Percentiles rank a stretch among this genome's conserved stretches.
phyloP scores from a whole-genome alignment of 768 basidiomycete genomes.

The Cubamyces lactineus region DNA sequence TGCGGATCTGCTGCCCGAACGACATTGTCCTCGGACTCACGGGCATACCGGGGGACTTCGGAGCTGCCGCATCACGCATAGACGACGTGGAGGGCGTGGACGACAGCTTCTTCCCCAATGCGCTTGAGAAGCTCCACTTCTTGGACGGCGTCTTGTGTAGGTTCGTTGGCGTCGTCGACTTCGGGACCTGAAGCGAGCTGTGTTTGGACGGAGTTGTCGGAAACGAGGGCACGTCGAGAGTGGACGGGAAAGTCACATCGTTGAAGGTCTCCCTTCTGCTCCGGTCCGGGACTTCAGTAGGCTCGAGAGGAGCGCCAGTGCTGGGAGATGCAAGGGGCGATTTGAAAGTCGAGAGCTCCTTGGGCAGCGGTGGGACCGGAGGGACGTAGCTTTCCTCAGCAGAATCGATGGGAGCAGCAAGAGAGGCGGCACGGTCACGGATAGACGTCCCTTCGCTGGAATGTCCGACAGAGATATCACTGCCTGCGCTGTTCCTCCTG shows the following conservation, averaged over 20 bases:
- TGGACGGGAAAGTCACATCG: conserved; percentile 50
- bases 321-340: conserved; percentile 68
- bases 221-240: conserved; percentile 54
- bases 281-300: conserved; percentile 42
- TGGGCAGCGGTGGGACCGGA: conserved; percentile 91
- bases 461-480: conserved; percentile 79
- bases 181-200: conserved; percentile 29
- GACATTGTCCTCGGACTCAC: conserved; percentile 69
- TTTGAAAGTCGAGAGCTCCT: conserved; percentile 80
- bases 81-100: conserved; percentile 66
- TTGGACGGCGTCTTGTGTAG: conserved; percentile 81
- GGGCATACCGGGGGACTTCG: conserved; percentile 58
- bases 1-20: conserved; percentile 68
- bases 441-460: conserved; percentile 65
- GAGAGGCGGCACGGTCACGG: conserved; percentile 69
- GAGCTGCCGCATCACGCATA: conserved; percentile 42
- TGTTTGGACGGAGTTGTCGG: conserved; percentile 37
- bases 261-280: conserved; percentile 45
- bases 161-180: conserved; percentile 34
- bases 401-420: conserved; percentile 60
- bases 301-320: conserved; percentile 51
- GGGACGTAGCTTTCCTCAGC: conserved; percentile 75
- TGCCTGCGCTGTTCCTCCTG: conserved; percentile 81
- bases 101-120: conserved; percentile 74
- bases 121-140: conserved; percentile 95